These are phyloP conservation scores for Tetracentron sinense DNA, from an alignment of 164 flowering plant species.

Conservation along the genomic window DNA sequence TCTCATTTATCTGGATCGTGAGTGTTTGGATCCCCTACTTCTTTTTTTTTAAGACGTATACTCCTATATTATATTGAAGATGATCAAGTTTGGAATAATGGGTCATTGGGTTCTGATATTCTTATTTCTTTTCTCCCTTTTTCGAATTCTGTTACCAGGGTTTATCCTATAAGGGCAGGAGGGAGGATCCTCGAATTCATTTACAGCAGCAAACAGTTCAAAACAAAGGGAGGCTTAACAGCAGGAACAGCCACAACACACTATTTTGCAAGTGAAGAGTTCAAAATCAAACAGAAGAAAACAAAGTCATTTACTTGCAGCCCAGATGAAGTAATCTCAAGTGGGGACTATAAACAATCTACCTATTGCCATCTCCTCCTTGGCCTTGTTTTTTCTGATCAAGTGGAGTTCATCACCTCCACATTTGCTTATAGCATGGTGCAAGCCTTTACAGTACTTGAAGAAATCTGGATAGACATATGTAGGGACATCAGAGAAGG, in stretches of 20 bases:
- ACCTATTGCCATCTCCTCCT: slow-evolving; percentile 85
- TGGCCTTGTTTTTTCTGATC: slow-evolving; percentile 50
- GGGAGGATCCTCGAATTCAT: slow-evolving; percentile 77
- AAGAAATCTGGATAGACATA: slow-evolving; percentile 62
- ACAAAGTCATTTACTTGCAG: slow-evolving; percentile 81
- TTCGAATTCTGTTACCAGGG: slow-evolving; percentile 29
- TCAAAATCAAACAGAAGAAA: slow-evolving; percentile 60
- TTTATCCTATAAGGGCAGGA: slow-evolving; percentile 59
- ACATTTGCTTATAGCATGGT: slow-evolving; percentile 76
- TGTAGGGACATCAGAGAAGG: slow-evolving; percentile 62
- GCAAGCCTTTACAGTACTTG: slow-evolving; percentile 60
- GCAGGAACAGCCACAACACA: slow-evolving; percentile 90
- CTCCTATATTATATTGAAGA: too few species aligned
- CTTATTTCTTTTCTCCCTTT: not conserved
- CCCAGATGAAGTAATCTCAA: slow-evolving; percentile 69
- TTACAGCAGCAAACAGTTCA: slow-evolving; percentile 69
- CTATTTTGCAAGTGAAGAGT: slow-evolving; percentile 68
- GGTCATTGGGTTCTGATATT: too few species aligned
- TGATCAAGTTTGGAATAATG: too few species aligned
- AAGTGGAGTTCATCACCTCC: slow-evolving; percentile 77
- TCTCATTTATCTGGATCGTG: too few species aligned
- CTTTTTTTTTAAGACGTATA: too few species aligned
- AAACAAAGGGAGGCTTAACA: slow-evolving; percentile 63
- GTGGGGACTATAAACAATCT: slow-evolving; percentile 68
- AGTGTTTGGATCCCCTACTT: too few species aligned